Evolutionary conservation across 1,284 basidiomycete species (phyloP).

Genomic region (Malassezia sympodialis): DNA sequence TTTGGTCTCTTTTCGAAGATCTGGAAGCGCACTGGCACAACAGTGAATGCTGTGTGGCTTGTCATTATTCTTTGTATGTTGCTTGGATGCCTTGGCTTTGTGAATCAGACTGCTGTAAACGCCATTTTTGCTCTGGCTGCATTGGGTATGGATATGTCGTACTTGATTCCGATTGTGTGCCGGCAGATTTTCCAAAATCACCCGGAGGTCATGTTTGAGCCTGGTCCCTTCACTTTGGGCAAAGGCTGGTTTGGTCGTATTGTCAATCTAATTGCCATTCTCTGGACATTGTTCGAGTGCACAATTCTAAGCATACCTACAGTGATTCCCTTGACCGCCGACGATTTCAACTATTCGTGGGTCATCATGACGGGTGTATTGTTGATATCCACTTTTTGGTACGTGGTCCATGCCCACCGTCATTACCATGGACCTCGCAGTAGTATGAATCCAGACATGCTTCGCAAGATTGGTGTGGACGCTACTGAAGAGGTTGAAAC

Average conservation of each 20-base stretch:
- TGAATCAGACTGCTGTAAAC: slow-evolving; percentile 31
- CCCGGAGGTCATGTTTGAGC: slow-evolving; percentile 68
- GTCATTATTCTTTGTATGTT: slow-evolving; percentile 54
- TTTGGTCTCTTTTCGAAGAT: slow-evolving; percentile 66
- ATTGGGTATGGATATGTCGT: slow-evolving; percentile 65
- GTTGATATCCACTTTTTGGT: slow-evolving; percentile 49
- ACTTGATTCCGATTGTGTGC: slow-evolving; percentile 48
- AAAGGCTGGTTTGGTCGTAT: slow-evolving; percentile 59
- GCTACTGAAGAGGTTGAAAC: slow-evolving; percentile 22
- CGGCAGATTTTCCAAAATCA: slow-evolving; percentile 65
- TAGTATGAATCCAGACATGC: slow-evolving; percentile 31
- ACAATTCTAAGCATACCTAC: slow-evolving; percentile 35
- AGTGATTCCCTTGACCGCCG: slow-evolving; percentile 21
- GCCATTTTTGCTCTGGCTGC: slow-evolving; percentile 54
- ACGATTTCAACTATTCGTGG: slow-evolving; percentile 34
- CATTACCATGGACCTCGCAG: slow-evolving; percentile 51
- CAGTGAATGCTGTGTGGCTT: slow-evolving; percentile 71
- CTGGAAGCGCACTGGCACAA: slow-evolving; percentile 57
- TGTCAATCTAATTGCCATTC: slow-evolving; percentile 60
- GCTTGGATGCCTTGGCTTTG: slow-evolving; percentile 35
- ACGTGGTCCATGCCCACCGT: slow-evolving; percentile 49
- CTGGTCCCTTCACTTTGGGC: slow-evolving; percentile 81
- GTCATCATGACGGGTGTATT: slow-evolving; percentile 50
- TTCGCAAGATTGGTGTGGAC: slow-evolving; percentile 33
- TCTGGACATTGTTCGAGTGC: slow-evolving; percentile 50